phyloP scores from a whole-genome alignment of 495 filamentous ascomycete genomes.

The Daldinia concentrica region DNA sequence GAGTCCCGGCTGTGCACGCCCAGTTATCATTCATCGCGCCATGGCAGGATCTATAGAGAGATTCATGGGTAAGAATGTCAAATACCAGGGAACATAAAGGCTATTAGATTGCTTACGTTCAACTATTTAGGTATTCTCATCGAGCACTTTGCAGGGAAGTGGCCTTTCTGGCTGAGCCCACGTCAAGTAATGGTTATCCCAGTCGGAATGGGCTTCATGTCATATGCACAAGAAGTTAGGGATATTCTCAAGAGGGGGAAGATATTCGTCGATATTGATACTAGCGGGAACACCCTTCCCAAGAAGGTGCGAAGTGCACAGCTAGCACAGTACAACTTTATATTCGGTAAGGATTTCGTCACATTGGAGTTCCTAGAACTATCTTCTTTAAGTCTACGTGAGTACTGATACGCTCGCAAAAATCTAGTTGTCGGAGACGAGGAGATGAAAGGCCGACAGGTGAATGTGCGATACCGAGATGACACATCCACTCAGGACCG shows the following conservation, averaged over 20 bases:
- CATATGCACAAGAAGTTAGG: conserved; percentile 88
- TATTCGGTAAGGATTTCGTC: conserved; percentile 68
- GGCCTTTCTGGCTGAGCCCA: conserved; percentile 97
- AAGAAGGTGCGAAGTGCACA: conserved; percentile 96
- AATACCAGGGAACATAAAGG: not conserved
- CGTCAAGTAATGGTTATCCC: conserved; percentile 92
- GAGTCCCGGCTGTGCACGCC: conserved; percentile 79
- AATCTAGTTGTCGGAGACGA: conserved; percentile 80
- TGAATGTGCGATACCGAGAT: conserved; percentile 93
- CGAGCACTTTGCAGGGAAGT: conserved; percentile 97
- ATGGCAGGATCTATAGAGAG: conserved; percentile 94
- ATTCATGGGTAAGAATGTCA: conserved; percentile 71
- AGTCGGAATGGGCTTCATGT: conserved; percentile 83
- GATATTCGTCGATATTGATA: conserved; percentile 85
- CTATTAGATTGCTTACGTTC: not conserved
- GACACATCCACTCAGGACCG: conserved; percentile 81
- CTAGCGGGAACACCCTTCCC: conserved; percentile 89
- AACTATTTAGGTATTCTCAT: conserved; percentile 67
- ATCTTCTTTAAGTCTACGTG: not conserved
- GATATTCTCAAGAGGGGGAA: conserved; percentile 63
- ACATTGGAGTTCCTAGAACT: not conserved
- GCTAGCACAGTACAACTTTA: conserved; percentile 89
- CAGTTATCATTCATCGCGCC: conserved; percentile 96
- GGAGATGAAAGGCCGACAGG: conserved; percentile 77
- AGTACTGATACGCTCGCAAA: conserved; percentile 15